Percentiles rank a stretch among this genome's conserved stretches.
Evolutionary conservation across 345 rosid species (phyloP).

Genomic region (Rhodomyrtus tomentosa): DNA sequence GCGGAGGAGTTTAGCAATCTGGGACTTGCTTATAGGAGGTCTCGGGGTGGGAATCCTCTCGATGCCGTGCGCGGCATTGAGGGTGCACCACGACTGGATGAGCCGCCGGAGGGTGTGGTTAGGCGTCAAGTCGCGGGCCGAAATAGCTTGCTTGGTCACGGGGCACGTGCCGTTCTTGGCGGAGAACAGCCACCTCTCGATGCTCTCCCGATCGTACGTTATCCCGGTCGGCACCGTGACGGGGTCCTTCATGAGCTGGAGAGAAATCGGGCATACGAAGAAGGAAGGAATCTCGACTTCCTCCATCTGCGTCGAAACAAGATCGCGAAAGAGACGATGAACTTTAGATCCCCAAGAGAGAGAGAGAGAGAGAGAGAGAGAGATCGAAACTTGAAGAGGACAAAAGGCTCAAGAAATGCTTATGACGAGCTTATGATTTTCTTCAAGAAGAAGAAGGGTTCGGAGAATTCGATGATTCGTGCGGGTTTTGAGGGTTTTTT

Average conservation of each 20-base stretch:
- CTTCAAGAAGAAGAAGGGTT: background rate
- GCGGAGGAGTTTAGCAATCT: slow-evolving; percentile 43
- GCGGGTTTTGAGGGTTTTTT: background rate
- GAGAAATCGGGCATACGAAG: slow-evolving; percentile 13
- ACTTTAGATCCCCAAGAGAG: background rate
- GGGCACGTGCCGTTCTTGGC: slow-evolving; percentile 5
- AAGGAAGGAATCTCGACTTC: slow-evolving; percentile 13
- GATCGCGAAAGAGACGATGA: background rate
- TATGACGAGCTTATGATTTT: background rate
- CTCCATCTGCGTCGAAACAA: background rate
- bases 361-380: background rate
- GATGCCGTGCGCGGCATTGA: slow-evolving; percentile 68
- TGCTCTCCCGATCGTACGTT: slow-evolving; percentile 16
- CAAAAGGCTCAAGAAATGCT: background rate
- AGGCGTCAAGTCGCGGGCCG: slow-evolving; percentile 44
- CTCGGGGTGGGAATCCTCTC: slow-evolving; percentile 90
- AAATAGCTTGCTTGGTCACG: slow-evolving; percentile 53
- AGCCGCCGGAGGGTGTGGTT: slow-evolving; percentile 81
- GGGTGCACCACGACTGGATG: slow-evolving; percentile 86
- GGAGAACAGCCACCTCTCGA: slow-evolving; percentile 13
- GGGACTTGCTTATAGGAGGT: slow-evolving; percentile 43
- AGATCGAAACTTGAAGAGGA: background rate
- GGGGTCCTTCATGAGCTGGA: slow-evolving; percentile 19
- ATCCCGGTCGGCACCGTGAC: slow-evolving; percentile 10
- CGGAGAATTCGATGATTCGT: background rate